Evolutionary conservation across 1,139 yeast species (phyloP).

Genomic region (Hyphopichia wangnamkhiaoensis): DNA sequence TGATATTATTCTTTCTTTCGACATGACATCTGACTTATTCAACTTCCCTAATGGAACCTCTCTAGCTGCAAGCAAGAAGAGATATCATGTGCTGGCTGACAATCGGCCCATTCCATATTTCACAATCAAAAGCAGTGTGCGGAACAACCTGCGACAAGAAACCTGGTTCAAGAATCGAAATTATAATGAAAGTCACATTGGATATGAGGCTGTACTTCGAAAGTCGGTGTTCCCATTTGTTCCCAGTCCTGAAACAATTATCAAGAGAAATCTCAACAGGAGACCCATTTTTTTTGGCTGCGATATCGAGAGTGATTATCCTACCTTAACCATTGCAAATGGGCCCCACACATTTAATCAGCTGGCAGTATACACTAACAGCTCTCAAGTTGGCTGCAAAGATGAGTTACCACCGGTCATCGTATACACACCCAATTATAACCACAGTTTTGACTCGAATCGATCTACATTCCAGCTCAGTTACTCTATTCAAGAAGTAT

Average conservation of each 20-base stretch:
- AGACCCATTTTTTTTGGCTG: conserved; percentile 62
- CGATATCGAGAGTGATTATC: conserved; percentile 35
- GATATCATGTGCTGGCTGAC: conserved; percentile 21
- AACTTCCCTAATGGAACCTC: conserved; percentile 45
- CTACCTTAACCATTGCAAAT: conserved; percentile 7
- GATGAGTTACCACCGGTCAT: conserved; percentile 51
- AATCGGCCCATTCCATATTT: background rate
- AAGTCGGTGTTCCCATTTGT: conserved; percentile 36
- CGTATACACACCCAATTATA: conserved; percentile 51
- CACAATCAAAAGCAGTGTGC: background rate
- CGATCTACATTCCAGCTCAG: conserved; percentile 61
- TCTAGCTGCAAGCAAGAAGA: conserved; percentile 16
- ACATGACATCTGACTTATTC: conserved; percentile 37
- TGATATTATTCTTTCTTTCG: conserved; percentile 39
- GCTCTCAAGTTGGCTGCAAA: conserved; percentile 9
- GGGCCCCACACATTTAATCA: conserved; percentile 14
- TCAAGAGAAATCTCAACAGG: conserved; percentile 25
- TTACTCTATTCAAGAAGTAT: conserved; percentile 43
- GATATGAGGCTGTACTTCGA: too few species aligned
- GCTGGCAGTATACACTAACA: conserved; percentile 10
- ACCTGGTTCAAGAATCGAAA: too few species aligned
- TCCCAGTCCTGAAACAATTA: conserved; percentile 34
- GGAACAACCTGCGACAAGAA: too few species aligned
- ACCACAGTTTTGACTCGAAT: conserved; percentile 46
- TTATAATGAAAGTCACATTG: too few species aligned